Conservation (phyloP, 805 yeast species). For the Starmerella etchellsii region DNA sequence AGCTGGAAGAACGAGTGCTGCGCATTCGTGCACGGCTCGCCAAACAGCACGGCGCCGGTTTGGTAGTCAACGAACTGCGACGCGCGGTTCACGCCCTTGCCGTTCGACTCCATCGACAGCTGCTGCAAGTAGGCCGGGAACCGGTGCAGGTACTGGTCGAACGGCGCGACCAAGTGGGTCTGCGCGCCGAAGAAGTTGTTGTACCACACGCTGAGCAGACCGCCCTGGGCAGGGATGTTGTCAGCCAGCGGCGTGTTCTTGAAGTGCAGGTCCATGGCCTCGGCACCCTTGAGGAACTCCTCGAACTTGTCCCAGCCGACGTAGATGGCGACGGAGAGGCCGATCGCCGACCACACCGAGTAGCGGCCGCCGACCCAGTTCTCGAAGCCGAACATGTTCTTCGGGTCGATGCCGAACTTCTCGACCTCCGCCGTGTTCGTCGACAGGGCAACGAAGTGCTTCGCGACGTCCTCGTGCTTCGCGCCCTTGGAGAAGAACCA, state of each 20-base stretch:
- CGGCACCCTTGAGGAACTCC: conserved; percentile 89
- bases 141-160: conserved; percentile 96
- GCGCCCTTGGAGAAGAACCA: conserved; percentile 78
- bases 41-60: conserved; percentile 90
- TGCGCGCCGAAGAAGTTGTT: conserved; percentile 97
- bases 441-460: conserved; percentile 94
- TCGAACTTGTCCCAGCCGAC: conserved; percentile 93
- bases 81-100: conserved; percentile 92
- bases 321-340: conserved; percentile 86
- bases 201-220: conserved; percentile 92
- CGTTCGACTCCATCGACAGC: conserved; percentile 97
- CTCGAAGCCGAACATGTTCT: conserved; percentile 97
- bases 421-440: conserved; percentile 85
- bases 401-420: conserved; percentile 93
- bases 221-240: conserved; percentile 90
- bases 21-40: conserved; percentile 98
- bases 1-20: conserved; percentile 99
- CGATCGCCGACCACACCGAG: conserved; percentile 99
- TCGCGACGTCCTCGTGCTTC: conserved; percentile 65
- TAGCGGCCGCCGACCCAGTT: conserved; percentile 99
- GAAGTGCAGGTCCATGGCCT: conserved; percentile 92
- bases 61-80: conserved; percentile 85
- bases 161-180: conserved; percentile 96
- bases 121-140: conserved; percentile 99
- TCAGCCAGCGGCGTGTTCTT: conserved; percentile 67